A percentile compares a stretch with the other conserved stretches of the same genome.
Conservation (phyloP, 768 basidiomycete species). For the Inosperma sp. region DNA sequence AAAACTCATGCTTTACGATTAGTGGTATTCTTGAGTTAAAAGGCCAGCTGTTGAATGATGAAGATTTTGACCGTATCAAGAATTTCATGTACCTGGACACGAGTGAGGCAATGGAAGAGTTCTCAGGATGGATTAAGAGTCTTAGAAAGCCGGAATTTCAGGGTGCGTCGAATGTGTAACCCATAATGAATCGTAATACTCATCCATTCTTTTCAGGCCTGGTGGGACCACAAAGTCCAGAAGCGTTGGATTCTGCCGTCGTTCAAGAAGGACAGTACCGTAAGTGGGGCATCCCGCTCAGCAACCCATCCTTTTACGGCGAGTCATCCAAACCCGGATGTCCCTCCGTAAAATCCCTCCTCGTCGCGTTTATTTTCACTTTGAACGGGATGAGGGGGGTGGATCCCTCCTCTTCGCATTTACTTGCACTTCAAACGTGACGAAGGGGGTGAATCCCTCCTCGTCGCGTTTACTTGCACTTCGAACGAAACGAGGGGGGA, state of each 20-base stretch:
- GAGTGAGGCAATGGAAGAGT: conserved; percentile 8
- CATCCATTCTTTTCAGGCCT: conserved; percentile 10
- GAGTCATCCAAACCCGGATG: no score
- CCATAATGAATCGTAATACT: background rate
- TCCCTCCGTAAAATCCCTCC: no score
- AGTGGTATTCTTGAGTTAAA: conserved; percentile 13
- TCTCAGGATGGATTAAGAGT: conserved; percentile 7
- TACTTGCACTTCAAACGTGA: no score
- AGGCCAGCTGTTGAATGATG: conserved; percentile 3
- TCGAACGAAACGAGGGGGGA: no score
- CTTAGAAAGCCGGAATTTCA: conserved; percentile 13
- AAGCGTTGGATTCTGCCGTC: conserved; percentile 21
- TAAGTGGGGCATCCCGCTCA: no score
- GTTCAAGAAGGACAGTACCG: no score
- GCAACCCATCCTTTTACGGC: no score
- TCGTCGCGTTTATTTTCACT: no score
- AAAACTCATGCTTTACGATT: background rate
- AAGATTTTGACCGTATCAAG: conserved; percentile 11
- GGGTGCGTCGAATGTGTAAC: conserved; percentile 4
- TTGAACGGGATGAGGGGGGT: no score
- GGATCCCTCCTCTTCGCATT: no score
- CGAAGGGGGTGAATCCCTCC: no score
- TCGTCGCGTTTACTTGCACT: no score
- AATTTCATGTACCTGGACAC: conserved; percentile 16
- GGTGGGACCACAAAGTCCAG: conserved; percentile 25